Base-by-base conservation (phyloP, 75 land plant genomes). In the Pinus tabuliformis region DNA sequence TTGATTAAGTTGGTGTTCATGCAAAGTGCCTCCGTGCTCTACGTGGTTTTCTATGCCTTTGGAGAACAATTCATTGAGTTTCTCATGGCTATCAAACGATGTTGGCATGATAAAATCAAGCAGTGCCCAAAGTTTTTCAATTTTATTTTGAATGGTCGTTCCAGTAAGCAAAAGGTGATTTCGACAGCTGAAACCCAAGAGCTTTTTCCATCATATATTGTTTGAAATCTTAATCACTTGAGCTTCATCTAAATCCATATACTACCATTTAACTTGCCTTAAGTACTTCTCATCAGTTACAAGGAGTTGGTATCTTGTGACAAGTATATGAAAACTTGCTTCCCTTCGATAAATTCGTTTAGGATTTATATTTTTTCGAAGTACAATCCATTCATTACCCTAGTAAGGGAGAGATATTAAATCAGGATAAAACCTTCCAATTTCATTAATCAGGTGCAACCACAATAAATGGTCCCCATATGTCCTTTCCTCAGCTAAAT, bases 41-140 rank as follows among this genome's bases (percentile, higher is more conserved):
- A 98, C 99, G 87, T 97, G 99, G 57, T 78, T 91, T 81, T 97
- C 99, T 73, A 97, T 97, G 58, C 99, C 99, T 83, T 97, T 97
- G 17, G 99, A 94, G 84, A 97, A 97, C 99, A 98, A 95, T 66
- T 95, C 98, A 80, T 91, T 92, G 73, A 97, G 94, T 74, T 94
- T 95, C 77, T 97, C 99, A 81, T 97, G 99, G 78, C 99, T 97
- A 80, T 97, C 99, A 89, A 97, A 97, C 36, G 94, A 82, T 21
- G 99, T 97, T 1, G 99, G 99, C 99, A 97, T 97, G 72, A 97
- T 97, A 78, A 97, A 97, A 84, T 97, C 98, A 57, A 97, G 84
- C 73, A 97, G 92, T 12, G 99, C 95, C 99, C 99, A 94, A 57
- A 97, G 77, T 76, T 97, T 98, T 58, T 95, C 98, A 98, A 97